These are phyloP conservation scores for Ceratorhiza oryzae-sativae DNA, from an alignment of 1,284 basidiomycete genomes.

Conservation along the genomic window DNA sequence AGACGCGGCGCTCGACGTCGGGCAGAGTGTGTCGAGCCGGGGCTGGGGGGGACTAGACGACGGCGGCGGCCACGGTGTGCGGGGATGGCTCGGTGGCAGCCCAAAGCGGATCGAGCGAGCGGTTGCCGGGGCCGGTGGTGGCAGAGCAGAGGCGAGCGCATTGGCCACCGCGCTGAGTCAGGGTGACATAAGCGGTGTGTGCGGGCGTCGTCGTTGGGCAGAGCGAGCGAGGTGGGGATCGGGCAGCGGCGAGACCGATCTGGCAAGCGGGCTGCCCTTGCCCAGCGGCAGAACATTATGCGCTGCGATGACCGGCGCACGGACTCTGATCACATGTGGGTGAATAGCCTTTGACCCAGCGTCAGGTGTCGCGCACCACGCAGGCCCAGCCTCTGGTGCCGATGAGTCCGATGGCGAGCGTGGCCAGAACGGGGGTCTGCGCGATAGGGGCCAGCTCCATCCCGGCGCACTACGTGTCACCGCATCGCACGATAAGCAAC, in stretches of 20 bases:
- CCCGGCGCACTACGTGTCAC: not conserved
- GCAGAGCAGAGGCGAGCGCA: not conserved
- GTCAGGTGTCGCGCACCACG: not conserved
- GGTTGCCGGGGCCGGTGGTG: not conserved
- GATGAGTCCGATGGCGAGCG: slow-evolving; percentile 24
- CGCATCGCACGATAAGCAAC: not conserved
- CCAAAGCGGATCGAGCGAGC: not conserved
- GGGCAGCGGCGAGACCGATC: too few species aligned
- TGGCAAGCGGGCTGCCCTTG: not conserved
- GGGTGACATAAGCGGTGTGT: slow-evolving; percentile 6
- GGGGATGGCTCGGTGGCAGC: too few species aligned
- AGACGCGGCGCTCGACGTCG: slow-evolving; percentile 11
- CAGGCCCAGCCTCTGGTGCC: not conserved
- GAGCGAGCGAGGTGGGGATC: too few species aligned
- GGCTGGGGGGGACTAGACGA: too few species aligned
- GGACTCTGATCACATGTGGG: slow-evolving; percentile 22
- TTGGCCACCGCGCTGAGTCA: slow-evolving; percentile 4
- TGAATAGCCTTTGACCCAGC: slow-evolving; percentile 27
- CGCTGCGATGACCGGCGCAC: not conserved
- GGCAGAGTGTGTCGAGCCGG: not conserved
- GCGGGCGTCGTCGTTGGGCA: too few species aligned
- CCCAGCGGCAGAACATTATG: not conserved
- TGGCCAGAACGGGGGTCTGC: not conserved
- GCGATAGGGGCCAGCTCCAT: slow-evolving; percentile 9
- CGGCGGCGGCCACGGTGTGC: too few species aligned